Base-by-base conservation (phyloP, 805 yeast species). In the Sugiyamaella chiloensis region DNA sequence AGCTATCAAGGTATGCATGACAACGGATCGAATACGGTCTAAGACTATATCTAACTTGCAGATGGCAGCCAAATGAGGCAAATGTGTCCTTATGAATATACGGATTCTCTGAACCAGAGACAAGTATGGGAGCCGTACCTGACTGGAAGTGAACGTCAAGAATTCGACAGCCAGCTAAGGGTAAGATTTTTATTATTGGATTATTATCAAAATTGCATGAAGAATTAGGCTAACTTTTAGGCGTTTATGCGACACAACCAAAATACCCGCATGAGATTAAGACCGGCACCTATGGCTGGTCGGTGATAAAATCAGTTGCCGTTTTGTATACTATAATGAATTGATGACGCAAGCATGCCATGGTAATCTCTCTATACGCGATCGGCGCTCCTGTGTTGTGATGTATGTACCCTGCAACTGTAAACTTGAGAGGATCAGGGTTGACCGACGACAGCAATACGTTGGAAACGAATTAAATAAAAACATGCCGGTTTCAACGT, bases 221-320 rank as follows among this genome's bases (percentile, higher is more conserved):
- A n/a, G n/a, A n/a, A n/a, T 11, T 34, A 21, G 20, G 12, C 37
- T 26, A 24, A 17, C 40, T 37, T 17, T 20, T 12, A 54, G 58
- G 24, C 44, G 12, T 58, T 58, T 30, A 55, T 56, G 59, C 40
- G 48, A 24, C 57, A 54, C 37, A 56, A 55, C 35, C 44, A 52
- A 12, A 35, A 42, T n/a, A 51, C 55, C 11, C 54, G 53, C 49
- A 47, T 57, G 42, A 45, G 61, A 27, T 50, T 57, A 17, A 45
- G 60, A 11, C 61, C 61, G 4, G 55, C 56, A 65, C 76, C 76
- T 64, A 42, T 42, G 46, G 44, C 32, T 24, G 34, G 45, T 24
- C 37, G 42, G 9, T 40, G 27, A 23, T 19, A 12, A n/a, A 2
- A 11, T 39, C 26, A 20, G 11, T 21, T n/a, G 30, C 29, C 14